These are phyloP conservation scores for Aureobasidium subglaciale DNA, from an alignment of 2,329 filamentous ascomycete species.

Conservation along the genomic window DNA sequence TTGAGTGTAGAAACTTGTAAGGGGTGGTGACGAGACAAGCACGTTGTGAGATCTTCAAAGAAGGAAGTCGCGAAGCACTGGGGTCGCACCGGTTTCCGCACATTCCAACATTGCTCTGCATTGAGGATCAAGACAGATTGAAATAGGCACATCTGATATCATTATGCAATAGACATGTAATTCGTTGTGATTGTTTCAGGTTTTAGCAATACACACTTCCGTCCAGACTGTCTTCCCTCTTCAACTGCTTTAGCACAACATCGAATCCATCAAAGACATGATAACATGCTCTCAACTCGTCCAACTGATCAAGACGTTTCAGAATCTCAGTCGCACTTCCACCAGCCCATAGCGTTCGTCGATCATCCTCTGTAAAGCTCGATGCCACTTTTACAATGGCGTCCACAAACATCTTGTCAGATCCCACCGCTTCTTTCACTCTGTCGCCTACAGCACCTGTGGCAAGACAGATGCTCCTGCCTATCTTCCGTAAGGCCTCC, in stretches of 20 bases:
- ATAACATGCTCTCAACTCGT: background rate
- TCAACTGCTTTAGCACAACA: background rate
- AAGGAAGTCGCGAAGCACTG: no score
- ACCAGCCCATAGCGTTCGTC: background rate
- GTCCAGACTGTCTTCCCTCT: background rate
- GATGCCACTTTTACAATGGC: background rate
- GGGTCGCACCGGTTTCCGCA: background rate
- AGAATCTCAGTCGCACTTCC: background rate
- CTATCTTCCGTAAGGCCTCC: background rate
- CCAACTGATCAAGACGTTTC: background rate
- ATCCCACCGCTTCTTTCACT: background rate
- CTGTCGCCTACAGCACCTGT: background rate
- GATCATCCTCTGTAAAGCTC: background rate
- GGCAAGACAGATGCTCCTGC: background rate
- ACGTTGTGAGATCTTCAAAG: no score
- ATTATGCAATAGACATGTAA: background rate
- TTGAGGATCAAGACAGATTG: background rate
- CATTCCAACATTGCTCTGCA: slow-evolving; percentile 6
- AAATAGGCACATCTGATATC: background rate
- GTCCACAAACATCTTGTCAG: background rate
- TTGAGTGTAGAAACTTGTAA: no score
- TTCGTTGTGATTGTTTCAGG: no score
- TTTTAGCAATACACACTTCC: background rate
- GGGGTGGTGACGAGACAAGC: background rate
- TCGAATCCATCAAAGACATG: background rate